Evolutionary conservation across 768 basidiomycete genomes (phyloP), one percentile per base, ranked within the genome.

Genomic region (Suillus plorans): DNA sequence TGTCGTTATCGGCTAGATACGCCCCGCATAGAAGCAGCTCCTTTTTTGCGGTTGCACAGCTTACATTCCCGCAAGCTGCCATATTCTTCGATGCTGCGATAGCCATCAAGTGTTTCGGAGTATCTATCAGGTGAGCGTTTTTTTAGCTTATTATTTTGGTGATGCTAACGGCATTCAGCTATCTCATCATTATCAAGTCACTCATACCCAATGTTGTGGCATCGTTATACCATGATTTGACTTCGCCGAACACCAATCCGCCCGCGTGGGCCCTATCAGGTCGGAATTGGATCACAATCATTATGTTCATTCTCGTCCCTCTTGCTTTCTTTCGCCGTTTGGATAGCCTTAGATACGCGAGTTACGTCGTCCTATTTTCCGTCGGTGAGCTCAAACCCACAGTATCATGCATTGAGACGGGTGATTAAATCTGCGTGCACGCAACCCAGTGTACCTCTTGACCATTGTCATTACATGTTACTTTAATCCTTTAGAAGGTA

Each of bases 41-140:
- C 8, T 97, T 95, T 76, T 94, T 94, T 69, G 87, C 90, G 16
- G 80, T 96, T 22, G 84, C 92, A 1, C 85, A 91, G 73, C 79
- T 99, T 68, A 97, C 97, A 0, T 97, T 95, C 75, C 97, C 97
- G 3, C 86, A 83, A 52, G 92, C 91, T 0, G 91, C 91, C 0
- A 80, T 94, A 45, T 92, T 94, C 75, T 97, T 99, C 71, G 97
- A 98, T 75, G 89, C 88, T 4, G 97, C 96, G 14, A 95, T 99
- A 69, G 95, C 95, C 12, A 90, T 89, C 74, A 99, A 99, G 74
- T 99, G 97, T 76, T 97, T 97, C 73, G 97, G 97, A 22, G 97
- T 99, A 4, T 94, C 93, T 41, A 89, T 96, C 70, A 95, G 94
- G 86, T 94, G 77, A 55, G 84, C 44, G 25, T 60, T 34, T 45